Conservation (phyloP, 306 rosid genomes). For the Ziziphus jujuba region DNA sequence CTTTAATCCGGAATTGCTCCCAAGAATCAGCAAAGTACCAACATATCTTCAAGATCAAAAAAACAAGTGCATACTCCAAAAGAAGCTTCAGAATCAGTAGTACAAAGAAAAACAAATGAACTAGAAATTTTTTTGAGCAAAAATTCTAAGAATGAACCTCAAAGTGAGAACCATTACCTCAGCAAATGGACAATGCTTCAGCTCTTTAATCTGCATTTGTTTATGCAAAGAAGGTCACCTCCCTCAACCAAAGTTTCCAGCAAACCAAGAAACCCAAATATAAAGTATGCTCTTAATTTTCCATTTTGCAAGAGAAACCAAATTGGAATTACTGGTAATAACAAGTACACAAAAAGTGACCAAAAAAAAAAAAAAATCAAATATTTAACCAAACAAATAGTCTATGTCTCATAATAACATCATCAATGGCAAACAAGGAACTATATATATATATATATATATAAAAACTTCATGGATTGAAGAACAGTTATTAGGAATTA, state of each 20-base stretch:
- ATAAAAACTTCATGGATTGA: not conserved
- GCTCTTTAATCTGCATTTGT: slow-evolving; percentile 81
- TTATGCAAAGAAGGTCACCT: slow-evolving; percentile 17
- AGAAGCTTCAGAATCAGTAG: not conserved
- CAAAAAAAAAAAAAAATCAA: too few species aligned
- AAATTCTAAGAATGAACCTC: slow-evolving; percentile 10
- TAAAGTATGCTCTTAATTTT: too few species aligned
- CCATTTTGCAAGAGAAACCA: too few species aligned
- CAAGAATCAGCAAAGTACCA: slow-evolving; percentile 95
- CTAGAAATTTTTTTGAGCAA: not conserved
- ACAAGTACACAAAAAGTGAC: too few species aligned
- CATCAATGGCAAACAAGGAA: too few species aligned
- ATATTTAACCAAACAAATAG: too few species aligned
- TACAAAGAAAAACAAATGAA: not conserved
- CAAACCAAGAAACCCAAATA: not conserved
- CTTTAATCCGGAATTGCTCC: slow-evolving; percentile 94
- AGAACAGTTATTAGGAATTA: not conserved
- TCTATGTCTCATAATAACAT: too few species aligned
- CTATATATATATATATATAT: too few species aligned
- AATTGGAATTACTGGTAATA: too few species aligned
- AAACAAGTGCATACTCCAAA: not conserved
- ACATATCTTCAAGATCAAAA: slow-evolving; percentile 54
- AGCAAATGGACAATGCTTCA: slow-evolving; percentile 67
- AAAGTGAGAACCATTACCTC: slow-evolving; percentile 62
- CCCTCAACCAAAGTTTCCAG: slow-evolving; percentile 21